phyloP scores from a whole-genome alignment of 768 basidiomycete species.

The Macrolepiota fuliginosa region DNA sequence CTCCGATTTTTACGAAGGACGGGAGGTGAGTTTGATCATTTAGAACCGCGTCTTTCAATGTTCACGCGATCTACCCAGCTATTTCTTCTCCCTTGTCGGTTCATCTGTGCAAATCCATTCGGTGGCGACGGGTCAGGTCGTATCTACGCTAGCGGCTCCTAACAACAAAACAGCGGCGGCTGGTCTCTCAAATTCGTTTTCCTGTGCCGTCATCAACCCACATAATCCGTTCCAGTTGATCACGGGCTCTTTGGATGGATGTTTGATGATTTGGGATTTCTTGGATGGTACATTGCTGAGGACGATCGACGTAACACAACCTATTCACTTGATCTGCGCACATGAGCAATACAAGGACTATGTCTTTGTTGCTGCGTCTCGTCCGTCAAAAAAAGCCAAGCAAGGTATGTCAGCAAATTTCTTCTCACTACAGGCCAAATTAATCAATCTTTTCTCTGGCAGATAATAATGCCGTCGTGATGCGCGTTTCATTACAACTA shows the following conservation, averaged over 20 bases:
- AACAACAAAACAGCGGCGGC: conserved; percentile 28
- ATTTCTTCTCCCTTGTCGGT: conserved; percentile 88
- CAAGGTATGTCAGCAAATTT: conserved; percentile 26
- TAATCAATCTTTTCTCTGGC: conserved; percentile 15
- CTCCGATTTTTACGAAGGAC: conserved; percentile 85
- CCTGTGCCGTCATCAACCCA: conserved; percentile 75
- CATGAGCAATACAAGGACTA: conserved; percentile 67
- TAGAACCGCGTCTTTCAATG: background rate
- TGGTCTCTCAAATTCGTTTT: conserved; percentile 52
- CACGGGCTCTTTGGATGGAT: conserved; percentile 82
- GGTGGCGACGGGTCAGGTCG: conserved; percentile 69
- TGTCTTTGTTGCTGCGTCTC: conserved; percentile 68
- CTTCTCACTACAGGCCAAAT: background rate
- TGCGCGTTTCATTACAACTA: conserved; percentile 60
- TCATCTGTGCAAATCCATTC: conserved; percentile 84
- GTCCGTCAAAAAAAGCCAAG: conserved; percentile 40
- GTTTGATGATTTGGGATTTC: conserved; percentile 90
- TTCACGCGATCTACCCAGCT: conserved; percentile 40
- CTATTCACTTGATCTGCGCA: conserved; percentile 68
- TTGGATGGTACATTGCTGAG: conserved; percentile 78
- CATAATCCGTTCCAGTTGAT: conserved; percentile 88
- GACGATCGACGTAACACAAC: conserved; percentile 66
- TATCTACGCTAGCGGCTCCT: conserved; percentile 75
- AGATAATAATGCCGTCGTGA: conserved; percentile 58
- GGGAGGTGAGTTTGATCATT: conserved; percentile 55